Evolutionary conservation across 768 basidiomycete genomes (phyloP).

Genomic region (Leccinum obscurum): DNA sequence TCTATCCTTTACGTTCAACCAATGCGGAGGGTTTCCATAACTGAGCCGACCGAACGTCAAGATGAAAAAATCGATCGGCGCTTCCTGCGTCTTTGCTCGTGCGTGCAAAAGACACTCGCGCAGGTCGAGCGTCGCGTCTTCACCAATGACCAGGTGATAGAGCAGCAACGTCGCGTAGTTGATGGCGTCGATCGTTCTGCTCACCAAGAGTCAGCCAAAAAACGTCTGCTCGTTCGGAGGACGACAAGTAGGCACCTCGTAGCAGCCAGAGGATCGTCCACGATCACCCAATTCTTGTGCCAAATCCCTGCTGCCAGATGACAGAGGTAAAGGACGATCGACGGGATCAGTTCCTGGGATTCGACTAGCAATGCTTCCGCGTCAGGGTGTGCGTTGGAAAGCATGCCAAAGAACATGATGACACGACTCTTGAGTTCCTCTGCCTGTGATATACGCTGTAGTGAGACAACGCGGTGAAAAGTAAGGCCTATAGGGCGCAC

Average conservation of each 20-base stretch:
- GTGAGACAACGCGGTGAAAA: neutral
- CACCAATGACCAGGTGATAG: constrained; percentile 59
- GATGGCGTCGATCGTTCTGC: constrained; percentile 51
- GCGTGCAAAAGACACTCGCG: constrained; percentile 59
- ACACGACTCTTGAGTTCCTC: constrained; percentile 38
- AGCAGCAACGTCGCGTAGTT: constrained; percentile 59
- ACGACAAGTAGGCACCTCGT: constrained; percentile 21
- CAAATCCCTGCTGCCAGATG: constrained; percentile 58
- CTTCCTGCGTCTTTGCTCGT: constrained; percentile 55
- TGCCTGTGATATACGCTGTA: constrained; percentile 27
- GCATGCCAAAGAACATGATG: constrained; percentile 41
- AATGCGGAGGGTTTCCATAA: constrained; percentile 65
- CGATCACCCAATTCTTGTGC: constrained; percentile 57
- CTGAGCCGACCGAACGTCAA: constrained; percentile 77
- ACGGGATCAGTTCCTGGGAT: constrained; percentile 61
- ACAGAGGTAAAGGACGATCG: constrained; percentile 57
- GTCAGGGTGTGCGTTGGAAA: constrained; percentile 39
- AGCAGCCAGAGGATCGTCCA: constrained; percentile 34
- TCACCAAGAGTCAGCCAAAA: constrained; percentile 3
- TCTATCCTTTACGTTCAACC: constrained; percentile 45
- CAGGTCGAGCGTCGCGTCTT: constrained; percentile 50
- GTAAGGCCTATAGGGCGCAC: constrained; percentile 28
- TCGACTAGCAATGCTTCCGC: constrained; percentile 40
- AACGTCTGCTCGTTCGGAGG: neutral
- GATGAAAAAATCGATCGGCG: constrained; percentile 67